Base-by-base conservation (phyloP, 2,329 filamentous ascomycete species). In the Beauveria sp. region DNA sequence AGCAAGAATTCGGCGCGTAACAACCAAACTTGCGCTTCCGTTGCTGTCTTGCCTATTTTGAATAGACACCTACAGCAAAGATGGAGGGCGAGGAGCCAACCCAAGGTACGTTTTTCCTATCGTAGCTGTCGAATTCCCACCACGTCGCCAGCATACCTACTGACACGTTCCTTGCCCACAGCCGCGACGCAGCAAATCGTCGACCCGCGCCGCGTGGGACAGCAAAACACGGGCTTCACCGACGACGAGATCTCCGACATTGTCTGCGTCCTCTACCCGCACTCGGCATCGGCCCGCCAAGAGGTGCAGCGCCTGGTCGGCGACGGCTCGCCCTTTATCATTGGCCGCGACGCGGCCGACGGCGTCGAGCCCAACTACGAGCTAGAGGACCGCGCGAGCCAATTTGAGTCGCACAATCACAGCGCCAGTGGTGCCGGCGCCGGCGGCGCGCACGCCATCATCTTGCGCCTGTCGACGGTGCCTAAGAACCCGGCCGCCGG, bases 181-280 rank as follows among this genome's bases (percentile, higher is more conserved):
- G 34, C 64, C 85, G 87, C 88, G 61, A 96, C 92, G 18, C 92
- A 96, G 72, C 87, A 86, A 71, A 85, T 89, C 69, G 78, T 92
- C 66, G 92, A 97, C 72, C 91, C 91, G 46, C 85, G 91, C 65
- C 87, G 91, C 60, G 73, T 90, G 64, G 91, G 91, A 61, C 82
- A 88, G 71, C 89, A 91, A 74, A 90, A 91, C 71, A 95, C 91
- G 46, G 91, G 90, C 61, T 86, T 97, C 64, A 88, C 84, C 59
- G 88, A 93, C 67, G 84, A 90, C 66, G 93, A 96, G 72, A 84
- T 95, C 55, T 85, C 90, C 64, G 93, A 97, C 75, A 91, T 97
- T 67, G 85, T 96, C 66, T 96, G 92, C 75, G 86, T 97, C 62
- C 82, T 98, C 31, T 87, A 96, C 67, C 93, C 93, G 12, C 85